Base-by-base conservation (phyloP, 2,329 filamentous ascomycete genomes). In the Monosporascus sp. region DNA sequence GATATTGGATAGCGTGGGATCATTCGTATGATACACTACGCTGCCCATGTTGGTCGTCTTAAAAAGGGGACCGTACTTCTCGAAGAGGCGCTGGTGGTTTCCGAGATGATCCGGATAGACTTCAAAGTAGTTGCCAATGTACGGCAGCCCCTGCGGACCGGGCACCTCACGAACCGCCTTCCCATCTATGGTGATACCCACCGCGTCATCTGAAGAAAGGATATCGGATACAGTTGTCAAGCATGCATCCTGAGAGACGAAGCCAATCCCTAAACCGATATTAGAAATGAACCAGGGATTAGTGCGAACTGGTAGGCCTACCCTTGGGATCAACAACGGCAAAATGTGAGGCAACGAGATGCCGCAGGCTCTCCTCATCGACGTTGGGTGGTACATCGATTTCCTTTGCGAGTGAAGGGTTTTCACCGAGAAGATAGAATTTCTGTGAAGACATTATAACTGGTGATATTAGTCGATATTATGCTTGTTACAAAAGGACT, bases 41-140 rank as follows among this genome's bases (percentile, higher is more conserved):
- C 66, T 76, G 8, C 80, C 80, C 67, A 83, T 74, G 61, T 75
- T 81, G 20, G 63, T 76, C 0, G 80, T 82, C 57, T 73, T 73
- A 62, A 83, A 73, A 1, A 83, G 55, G 0, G 76, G 74, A 0
- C 80, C 80, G 54, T 80, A 82, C 38, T 73, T 72, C 1, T 77
- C 73, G 50, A 82, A 83, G 1, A 82, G 67, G 0, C 79, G 72
- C 46, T 81, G 73, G 52, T 81, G 76, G 64, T 83, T 83, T 3
- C 81, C 80, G 1, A 84, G 70, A 54, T 81, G 79, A 56, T 84
- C 81, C 0, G 81, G 81, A 59, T 74, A 84, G 9, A 83, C 65
- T 55, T 83, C 78, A 45, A 78, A 77, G 65, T 75, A 79, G 59
- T 76, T 81, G 20, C 81, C 81, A 3, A 83, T 66, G n/a, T 75